Conservation (phyloP, 208 protist genomes). For the Wallacemonas sp. region DNA sequence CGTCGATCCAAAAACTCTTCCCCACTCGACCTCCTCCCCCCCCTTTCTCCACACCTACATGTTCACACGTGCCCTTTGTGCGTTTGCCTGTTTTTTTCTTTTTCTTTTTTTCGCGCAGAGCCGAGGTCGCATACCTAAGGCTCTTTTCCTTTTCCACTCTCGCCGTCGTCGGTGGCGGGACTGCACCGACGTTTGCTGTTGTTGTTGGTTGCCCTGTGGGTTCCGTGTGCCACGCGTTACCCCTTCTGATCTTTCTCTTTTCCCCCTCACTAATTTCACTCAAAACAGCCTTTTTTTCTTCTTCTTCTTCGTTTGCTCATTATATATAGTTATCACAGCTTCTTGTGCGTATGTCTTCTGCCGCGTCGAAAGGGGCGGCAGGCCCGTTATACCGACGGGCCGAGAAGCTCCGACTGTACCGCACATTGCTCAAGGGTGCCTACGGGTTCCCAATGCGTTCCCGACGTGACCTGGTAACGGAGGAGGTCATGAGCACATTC, state of each 20-base stretch:
- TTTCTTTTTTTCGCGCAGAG: no score
- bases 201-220: background rate
- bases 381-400: constrained; percentile 39
- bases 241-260: no score
- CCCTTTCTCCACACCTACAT: no score
- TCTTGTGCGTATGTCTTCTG: background rate
- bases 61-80: background rate
- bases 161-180: no score
- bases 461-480: constrained; percentile 75
- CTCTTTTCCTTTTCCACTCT: no score
- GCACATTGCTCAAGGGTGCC: constrained; percentile 69
- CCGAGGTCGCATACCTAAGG: no score
- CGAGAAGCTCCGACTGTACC: constrained; percentile 78
- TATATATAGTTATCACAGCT: background rate
- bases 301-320: background rate
- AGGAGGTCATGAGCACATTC: constrained; percentile 76
- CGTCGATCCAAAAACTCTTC: no score
- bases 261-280: background rate
- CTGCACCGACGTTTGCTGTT: no score
- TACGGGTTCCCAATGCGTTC: constrained; percentile 71
- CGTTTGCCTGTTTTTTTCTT: background rate
- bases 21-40: no score
- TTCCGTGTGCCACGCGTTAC: background rate
- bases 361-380: constrained; percentile 1
- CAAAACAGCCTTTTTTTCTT: background rate